Evolutionary conservation across 2,329 filamentous ascomycete species (phyloP).

Genomic region (Sporothrix euskadiensis): DNA sequence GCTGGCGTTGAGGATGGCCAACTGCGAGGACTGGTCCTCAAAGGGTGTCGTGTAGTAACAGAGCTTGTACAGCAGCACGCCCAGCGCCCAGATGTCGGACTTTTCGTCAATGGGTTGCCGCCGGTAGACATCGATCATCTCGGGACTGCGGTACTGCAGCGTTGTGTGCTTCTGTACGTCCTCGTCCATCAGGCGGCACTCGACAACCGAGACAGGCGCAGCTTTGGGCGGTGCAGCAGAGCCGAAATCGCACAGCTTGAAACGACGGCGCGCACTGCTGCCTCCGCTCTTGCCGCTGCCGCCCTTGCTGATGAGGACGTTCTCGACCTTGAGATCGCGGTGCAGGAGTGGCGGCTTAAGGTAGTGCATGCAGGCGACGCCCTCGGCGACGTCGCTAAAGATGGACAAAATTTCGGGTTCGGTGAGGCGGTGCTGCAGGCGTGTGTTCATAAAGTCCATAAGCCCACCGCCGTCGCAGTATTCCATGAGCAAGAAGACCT

Average conservation of each 20-base stretch:
- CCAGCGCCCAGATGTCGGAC: conserved; percentile 96
- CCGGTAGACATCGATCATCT: conserved; percentile 98
- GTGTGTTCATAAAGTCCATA: conserved; percentile 99
- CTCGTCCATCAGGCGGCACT: conserved; percentile 91
- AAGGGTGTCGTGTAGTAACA: conserved; percentile 99
- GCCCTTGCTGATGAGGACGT: conserved; percentile 77
- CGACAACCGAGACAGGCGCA: conserved; percentile 80
- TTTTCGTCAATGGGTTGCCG: conserved; percentile 98
- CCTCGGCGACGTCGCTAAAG: conserved; percentile 93
- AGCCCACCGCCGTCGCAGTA: conserved; percentile 91
- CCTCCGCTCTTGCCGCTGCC: conserved; percentile 18
- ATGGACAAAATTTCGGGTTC: conserved; percentile 98
- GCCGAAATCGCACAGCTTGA: conserved; percentile 98
- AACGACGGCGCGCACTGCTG: conserved; percentile 66
- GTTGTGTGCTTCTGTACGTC: conserved; percentile 97
- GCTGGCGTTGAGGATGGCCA: conserved; percentile 93
- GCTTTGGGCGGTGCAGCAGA: conserved; percentile 81
- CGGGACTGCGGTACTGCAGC: conserved; percentile 93
- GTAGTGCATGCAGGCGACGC: conserved; percentile 98
- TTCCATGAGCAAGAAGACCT: conserved; percentile 98
- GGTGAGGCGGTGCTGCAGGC: conserved; percentile 91
- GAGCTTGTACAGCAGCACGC: conserved; percentile 93
- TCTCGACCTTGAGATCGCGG: conserved; percentile 95
- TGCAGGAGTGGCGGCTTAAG: conserved; percentile 90
- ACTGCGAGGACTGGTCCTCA: conserved; percentile 86